Conservation (phyloP, 2,329 filamentous ascomycete genomes). For the Fusarium napiforme region DNA sequence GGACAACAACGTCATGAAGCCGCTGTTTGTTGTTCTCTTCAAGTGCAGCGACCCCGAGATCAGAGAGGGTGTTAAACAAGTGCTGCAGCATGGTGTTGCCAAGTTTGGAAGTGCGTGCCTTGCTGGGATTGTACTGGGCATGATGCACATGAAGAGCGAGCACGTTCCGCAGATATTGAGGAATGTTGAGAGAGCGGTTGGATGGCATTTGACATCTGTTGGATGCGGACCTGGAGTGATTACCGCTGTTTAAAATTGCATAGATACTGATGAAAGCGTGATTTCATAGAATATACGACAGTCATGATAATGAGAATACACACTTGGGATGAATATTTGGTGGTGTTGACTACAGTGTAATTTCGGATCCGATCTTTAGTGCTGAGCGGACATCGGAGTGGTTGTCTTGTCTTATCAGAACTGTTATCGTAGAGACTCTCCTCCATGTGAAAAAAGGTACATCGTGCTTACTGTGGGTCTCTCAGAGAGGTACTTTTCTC, state of each 20-base stretch:
- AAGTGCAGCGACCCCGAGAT: constrained; percentile 31
- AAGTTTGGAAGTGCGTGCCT: constrained; percentile 13
- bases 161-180: constrained; percentile 27
- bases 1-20: constrained; percentile 36
- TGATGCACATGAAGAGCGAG: constrained; percentile 24
- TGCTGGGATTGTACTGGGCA: constrained; percentile 25
- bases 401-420: not conserved
- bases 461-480: not conserved
- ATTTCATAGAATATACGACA: not conserved
- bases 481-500: not conserved
- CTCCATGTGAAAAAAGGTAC: not conserved
- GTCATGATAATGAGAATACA: not conserved
- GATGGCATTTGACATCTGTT: constrained; percentile 33
- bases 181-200: constrained; percentile 36
- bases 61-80: constrained; percentile 12
- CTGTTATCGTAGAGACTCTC: not conserved
- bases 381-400: not conserved
- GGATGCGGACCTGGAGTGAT: constrained; percentile 20
- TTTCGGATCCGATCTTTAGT: not conserved
- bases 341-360: not conserved
- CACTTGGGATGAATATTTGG: not conserved
- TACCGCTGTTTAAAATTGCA: not conserved
- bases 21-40: constrained; percentile 33
- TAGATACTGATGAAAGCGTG: not conserved
- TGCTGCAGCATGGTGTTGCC: constrained; percentile 15